Evolutionary conservation across 2,329 filamentous ascomycete genomes (phyloP).

Genomic region (Aciculosporium take): DNA sequence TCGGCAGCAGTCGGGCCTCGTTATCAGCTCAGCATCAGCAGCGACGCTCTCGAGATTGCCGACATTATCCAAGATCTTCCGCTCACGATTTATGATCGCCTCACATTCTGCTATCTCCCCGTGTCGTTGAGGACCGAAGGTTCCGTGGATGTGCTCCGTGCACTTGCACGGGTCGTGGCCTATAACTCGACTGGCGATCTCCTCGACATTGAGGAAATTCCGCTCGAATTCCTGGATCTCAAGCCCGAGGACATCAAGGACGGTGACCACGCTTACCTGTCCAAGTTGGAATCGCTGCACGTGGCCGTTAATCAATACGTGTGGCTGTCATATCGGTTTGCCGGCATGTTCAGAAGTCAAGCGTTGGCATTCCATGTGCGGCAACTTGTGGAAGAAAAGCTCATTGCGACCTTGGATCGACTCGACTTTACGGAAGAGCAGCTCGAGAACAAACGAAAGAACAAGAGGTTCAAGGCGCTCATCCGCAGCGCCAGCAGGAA

Average conservation of each 20-base stretch:
- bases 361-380: slow-evolving; percentile 69
- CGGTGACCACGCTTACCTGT: slow-evolving; percentile 42
- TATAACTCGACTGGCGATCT: slow-evolving; percentile 52
- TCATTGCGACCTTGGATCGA: slow-evolving; percentile 33
- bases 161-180: slow-evolving; percentile 57
- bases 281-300: slow-evolving; percentile 62
- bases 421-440: slow-evolving; percentile 34
- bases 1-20: slow-evolving; percentile 47
- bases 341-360: slow-evolving; percentile 64
- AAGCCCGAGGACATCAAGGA: slow-evolving; percentile 27
- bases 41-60: slow-evolving; percentile 50
- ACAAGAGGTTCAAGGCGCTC: slow-evolving; percentile 11
- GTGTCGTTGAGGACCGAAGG: slow-evolving; percentile 37
- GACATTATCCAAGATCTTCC: slow-evolving; percentile 60
- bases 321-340: slow-evolving; percentile 85
- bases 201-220: slow-evolving; percentile 54
- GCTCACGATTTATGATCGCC: slow-evolving; percentile 58
- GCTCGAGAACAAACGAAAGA: slow-evolving; percentile 14
- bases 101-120: slow-evolving; percentile 62
- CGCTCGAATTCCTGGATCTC: slow-evolving; percentile 61
- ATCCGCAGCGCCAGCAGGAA: slow-evolving; percentile 6
- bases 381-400: slow-evolving; percentile 58
- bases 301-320: slow-evolving; percentile 72
- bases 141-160: slow-evolving; percentile 37
- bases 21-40: slow-evolving; percentile 51